Evolutionary conservation across 2,329 filamentous ascomycete species (phyloP), one percentile per base, ranked within the genome.

Genomic region (Venturia oleaginea): DNA sequence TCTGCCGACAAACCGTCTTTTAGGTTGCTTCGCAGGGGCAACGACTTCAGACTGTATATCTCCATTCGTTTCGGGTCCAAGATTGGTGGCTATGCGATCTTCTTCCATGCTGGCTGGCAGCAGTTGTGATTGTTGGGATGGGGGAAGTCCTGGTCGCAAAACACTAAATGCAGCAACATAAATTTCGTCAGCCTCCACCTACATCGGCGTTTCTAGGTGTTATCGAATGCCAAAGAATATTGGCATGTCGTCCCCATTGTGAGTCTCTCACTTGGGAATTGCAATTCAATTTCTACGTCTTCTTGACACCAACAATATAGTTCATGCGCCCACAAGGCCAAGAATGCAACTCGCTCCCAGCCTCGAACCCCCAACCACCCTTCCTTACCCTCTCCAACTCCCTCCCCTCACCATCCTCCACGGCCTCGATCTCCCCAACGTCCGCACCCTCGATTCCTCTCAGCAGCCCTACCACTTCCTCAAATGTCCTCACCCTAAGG

Each of bases 1-100:
- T 69, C 91, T 83, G 37, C 94, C 94, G 22, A 99, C 88, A 69
- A 99, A 99, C 65, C 93, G 85, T 76, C 93, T 92, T 80, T 90
- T 96, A 27, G 94, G 94, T 71, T 93, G 89, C 72, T 83, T 90
- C 60, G 77, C 74, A 1, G 73, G 73, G 24, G 80, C 69, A 7
- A 76, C 76, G 30, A 79, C 75, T 66, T 81, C 82, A 74, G 76
- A 80, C 69, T 74, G 78, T 71, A 84, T 81, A 67, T 87, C 86
- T 48, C 88, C 85, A 68, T 89, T 85, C 62, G 84, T 82, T 15
- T 86, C 86, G 51, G 89, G 81, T 65, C 89, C 89, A 34, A 93
- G 77, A 71, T 92, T 88, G 38, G 86, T 83, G 67, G 85, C 80
- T 38, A 83, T 85, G 69, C 90, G 80, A 72, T 93, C 90, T 69